These are phyloP conservation scores for Sclerotiophoma versabilis DNA, from an alignment of 2,329 filamentous ascomycete genomes.

Conservation along the genomic window DNA sequence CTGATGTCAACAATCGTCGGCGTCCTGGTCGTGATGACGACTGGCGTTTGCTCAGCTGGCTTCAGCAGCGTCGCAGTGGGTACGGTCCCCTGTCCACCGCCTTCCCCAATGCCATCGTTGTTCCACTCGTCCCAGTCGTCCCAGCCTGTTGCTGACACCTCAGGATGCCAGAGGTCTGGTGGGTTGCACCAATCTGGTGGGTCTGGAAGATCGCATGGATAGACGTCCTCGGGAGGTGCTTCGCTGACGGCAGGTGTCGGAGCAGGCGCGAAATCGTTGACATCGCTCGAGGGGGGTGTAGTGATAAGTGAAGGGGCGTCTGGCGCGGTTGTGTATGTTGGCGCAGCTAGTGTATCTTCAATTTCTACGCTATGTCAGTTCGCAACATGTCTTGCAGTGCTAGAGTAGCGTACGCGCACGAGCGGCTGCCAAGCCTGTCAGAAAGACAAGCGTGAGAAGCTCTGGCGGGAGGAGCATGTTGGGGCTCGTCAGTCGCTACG, in stretches of 20 bases:
- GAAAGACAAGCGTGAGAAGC: slow-evolving; percentile 7
- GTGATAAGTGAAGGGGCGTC: neutral
- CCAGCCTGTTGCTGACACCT: slow-evolving; percentile 24
- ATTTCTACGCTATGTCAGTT: neutral
- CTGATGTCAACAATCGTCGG: slow-evolving; percentile 27
- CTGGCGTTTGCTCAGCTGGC: slow-evolving; percentile 7
- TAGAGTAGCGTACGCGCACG: slow-evolving; percentile 1
- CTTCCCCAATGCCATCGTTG: slow-evolving; percentile 4
- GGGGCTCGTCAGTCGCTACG: neutral
- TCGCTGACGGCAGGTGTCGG: neutral
- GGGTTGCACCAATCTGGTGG: slow-evolving; percentile 11
- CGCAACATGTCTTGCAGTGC: neutral
- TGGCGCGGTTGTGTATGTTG: neutral
- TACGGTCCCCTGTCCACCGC: neutral
- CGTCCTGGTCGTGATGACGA: slow-evolving; percentile 21
- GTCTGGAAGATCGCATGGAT: slow-evolving; percentile 8
- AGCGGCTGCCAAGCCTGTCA: neutral
- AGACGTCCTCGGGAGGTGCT: neutral
- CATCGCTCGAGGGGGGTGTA: neutral
- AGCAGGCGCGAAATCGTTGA: slow-evolving; percentile 1
- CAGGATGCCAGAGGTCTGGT: slow-evolving; percentile 2
- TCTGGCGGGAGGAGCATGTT: slow-evolving; percentile 9
- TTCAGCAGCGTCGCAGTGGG: neutral
- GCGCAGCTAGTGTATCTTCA: neutral
- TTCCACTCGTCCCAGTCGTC: slow-evolving; percentile 16